Conservation (phyloP, 208 protist species). For the Wallacemonas sp. region DNA sequence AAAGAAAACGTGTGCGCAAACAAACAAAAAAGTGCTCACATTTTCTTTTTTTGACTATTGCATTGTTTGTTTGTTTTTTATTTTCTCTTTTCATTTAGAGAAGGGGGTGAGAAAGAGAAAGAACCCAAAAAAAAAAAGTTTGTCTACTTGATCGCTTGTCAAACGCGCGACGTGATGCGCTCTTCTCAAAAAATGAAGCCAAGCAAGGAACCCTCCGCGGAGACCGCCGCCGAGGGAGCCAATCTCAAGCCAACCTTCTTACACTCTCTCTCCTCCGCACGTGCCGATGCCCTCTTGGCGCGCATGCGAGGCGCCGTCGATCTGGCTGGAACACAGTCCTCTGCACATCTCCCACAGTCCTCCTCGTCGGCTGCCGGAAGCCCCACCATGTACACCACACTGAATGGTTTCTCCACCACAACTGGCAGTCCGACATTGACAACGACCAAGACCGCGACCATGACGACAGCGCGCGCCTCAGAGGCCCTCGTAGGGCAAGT, state of each 20-base stretch:
- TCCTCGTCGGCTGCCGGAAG: background rate
- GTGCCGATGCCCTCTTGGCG: background rate
- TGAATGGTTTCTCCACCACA: background rate
- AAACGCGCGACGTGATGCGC: no score
- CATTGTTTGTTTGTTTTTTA: conserved; percentile 12
- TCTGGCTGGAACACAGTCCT: background rate
- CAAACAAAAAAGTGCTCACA: background rate
- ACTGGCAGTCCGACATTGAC: background rate
- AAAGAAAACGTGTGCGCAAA: background rate
- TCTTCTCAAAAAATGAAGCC: no score
- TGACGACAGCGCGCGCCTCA: background rate
- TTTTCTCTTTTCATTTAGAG: background rate
- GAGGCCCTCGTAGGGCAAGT: conserved; percentile 6
- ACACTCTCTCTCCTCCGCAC: conserved; percentile 5
- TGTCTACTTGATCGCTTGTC: no score
- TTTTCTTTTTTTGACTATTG: background rate
- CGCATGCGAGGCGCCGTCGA: background rate
- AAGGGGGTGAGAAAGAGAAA: no score
- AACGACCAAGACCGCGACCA: background rate
- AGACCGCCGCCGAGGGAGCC: no score
- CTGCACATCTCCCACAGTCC: background rate
- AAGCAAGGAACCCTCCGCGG: no score
- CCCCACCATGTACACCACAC: conserved; percentile 7
- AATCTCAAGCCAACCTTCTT: background rate
- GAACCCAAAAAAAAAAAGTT: no score